phyloP scores from a whole-genome alignment of 371 early-diverging fungal species.

The Apophysomyces variabilis region DNA sequence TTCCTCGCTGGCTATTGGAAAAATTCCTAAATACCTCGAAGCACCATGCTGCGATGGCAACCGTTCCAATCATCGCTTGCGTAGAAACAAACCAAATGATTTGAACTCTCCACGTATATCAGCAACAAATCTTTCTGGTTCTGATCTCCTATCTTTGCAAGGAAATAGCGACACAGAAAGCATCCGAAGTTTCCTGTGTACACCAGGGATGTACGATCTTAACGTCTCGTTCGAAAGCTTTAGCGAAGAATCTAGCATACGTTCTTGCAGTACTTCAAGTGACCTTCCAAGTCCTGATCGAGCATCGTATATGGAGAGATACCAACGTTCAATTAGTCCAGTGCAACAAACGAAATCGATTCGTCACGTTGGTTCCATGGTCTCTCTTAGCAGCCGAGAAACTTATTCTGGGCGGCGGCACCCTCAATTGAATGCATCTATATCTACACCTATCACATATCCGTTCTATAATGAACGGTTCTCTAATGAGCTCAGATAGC shows the following conservation, averaged over 20 bases:
- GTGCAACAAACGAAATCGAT: neutral
- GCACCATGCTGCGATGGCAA: neutral
- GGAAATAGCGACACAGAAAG: neutral
- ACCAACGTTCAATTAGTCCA: neutral
- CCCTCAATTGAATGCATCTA: constrained; percentile 5
- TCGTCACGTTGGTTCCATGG: constrained; percentile 2
- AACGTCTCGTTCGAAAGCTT: neutral
- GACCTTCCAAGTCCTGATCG: constrained; percentile 2
- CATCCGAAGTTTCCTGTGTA: neutral
- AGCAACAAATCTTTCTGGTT: constrained; percentile 5
- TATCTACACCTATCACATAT: constrained; percentile 7
- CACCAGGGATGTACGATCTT: neutral
- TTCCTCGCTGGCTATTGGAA: constrained; percentile 26
- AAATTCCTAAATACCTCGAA: constrained; percentile 22
- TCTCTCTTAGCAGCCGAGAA: neutral
- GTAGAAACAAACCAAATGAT: neutral
- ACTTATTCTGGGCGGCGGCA: neutral
- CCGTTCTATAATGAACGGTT: neutral
- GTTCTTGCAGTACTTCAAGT: neutral
- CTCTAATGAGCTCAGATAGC: constrained; percentile 5
- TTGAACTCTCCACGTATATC: neutral
- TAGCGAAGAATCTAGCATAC: neutral
- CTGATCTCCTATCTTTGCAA: constrained; percentile 3
- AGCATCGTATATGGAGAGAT: neutral
- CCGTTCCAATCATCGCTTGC: neutral